Percentiles rank a stretch among this genome's conserved stretches.
Evolutionary conservation across 441 rosid species (phyloP).

Genomic region (Populus hybrid): DNA sequence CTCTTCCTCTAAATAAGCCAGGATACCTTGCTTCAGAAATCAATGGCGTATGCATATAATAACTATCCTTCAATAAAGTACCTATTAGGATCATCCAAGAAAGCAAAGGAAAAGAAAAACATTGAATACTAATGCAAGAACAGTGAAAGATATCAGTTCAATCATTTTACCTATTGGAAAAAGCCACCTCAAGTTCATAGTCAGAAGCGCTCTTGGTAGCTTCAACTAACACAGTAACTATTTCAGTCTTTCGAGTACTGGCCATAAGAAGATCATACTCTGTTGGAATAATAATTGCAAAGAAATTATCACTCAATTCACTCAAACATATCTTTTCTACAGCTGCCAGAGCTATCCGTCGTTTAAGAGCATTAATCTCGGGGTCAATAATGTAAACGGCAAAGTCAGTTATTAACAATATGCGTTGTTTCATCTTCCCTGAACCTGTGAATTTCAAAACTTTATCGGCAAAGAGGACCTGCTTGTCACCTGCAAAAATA

Average conservation of each 20-base stretch:
- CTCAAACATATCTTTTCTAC: slow-evolving; percentile 83
- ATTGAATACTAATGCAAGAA: not conserved
- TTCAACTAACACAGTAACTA: slow-evolving; percentile 74
- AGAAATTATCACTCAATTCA: slow-evolving; percentile 86
- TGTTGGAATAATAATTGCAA: slow-evolving; percentile 75
- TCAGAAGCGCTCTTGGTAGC: slow-evolving; percentile 69
- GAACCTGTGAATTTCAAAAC: slow-evolving; percentile 84
- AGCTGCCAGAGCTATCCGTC: slow-evolving; percentile 75
- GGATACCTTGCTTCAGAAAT: not conserved
- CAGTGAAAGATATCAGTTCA: not conserved
- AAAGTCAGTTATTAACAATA: slow-evolving; percentile 74
- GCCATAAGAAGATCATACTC: slow-evolving; percentile 96
- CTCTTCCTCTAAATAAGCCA: not conserved
- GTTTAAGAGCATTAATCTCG: slow-evolving; percentile 62
- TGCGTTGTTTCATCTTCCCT: slow-evolving; percentile 84
- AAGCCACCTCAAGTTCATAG: slow-evolving; percentile 72
- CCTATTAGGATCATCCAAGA: not conserved
- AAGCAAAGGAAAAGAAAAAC: not conserved
- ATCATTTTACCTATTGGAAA: slow-evolving; percentile 66
- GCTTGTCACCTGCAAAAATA: slow-evolving; percentile 58
- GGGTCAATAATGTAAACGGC: slow-evolving; percentile 89
- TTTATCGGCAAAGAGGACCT: slow-evolving; percentile 79
- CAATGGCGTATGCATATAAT: not conserved
- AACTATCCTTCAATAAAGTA: not conserved
- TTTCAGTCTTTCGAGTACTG: slow-evolving; percentile 86